Evolutionary conservation across 2,329 filamentous ascomycete genomes (phyloP), one percentile per base, ranked within the genome.

Genomic region (Gliomastix tumulicola): DNA sequence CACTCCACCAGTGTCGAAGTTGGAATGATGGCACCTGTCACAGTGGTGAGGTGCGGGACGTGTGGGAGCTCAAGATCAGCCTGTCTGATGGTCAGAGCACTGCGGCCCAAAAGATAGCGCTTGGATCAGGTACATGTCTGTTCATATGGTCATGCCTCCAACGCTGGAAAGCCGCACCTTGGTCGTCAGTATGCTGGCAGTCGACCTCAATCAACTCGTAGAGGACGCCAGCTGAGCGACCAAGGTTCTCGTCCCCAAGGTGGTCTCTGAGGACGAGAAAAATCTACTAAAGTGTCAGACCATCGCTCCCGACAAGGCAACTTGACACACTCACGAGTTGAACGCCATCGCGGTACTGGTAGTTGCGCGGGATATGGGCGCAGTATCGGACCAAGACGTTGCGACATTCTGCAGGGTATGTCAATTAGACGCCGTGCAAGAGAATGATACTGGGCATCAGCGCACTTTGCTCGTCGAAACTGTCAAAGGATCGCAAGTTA

Each of bases 151-250:
- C 57, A 38, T 64, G 47, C 41, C 63, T 62, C 65, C 65, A 69
- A 16, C 65, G 56, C 43, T 68, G 65, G 40, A 66, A 69, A 17
- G 63, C 61, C 13, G 63, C 63, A 13, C 63, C 63, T 23, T 63
- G 58, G 35, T 68, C 66, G 31, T 67, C 63, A 3, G 62, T 65
- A 42, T 63, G 50, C 25, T 60, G 53, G 36, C 61, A 65, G 43
- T 68, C 63, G 22, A 68, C 52, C 43, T 68, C 65, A 23, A 69
- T 68, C 38, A 68, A 46, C 44, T 69, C 66, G 40, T 69, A 66
- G 7, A 68, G 51, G 5, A 68, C 65, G 6, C 65, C 66, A 21
- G 60, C 58, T 11, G 64, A 60, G 17, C 62, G 45, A 31, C 65
- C 63, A 22, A 68, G 47, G 37, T 65, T 62, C 41, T 67, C 63